Conservation (phyloP, 2,329 filamentous ascomycete species). For the Tothia fuscella region DNA sequence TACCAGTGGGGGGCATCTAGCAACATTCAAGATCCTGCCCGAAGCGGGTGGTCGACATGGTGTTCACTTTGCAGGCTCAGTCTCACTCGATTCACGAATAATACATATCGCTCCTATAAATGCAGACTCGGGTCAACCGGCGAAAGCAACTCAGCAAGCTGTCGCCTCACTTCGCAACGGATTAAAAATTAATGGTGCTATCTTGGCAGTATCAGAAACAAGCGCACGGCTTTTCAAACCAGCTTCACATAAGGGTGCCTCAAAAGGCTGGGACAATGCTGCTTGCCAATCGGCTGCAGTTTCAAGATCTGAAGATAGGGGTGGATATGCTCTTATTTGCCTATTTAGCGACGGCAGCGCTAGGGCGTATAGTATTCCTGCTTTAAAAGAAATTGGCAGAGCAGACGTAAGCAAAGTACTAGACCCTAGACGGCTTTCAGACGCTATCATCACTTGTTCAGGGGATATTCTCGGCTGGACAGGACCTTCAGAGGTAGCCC, state of each 20-base stretch:
- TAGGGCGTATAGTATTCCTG: constrained; percentile 77
- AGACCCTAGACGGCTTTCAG: constrained; percentile 59
- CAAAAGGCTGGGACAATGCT: constrained; percentile 74
- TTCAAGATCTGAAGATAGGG: constrained; percentile 49
- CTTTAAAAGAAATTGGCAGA: constrained; percentile 69
- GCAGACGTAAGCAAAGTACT: constrained; percentile 52
- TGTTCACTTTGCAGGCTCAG: constrained; percentile 57
- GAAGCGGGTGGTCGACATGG: constrained; percentile 56
- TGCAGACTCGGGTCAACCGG: constrained; percentile 62
- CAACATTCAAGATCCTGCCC: constrained; percentile 84
- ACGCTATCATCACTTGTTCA: constrained; percentile 59
- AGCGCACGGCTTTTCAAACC: constrained; percentile 85
- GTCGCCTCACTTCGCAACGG: constrained; percentile 71
- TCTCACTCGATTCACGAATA: constrained; percentile 53
- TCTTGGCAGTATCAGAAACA: constrained; percentile 62
- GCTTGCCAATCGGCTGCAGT: constrained; percentile 74
- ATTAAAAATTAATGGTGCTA: constrained; percentile 59
- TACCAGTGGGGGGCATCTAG: constrained; percentile 70
- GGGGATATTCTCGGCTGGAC: constrained; percentile 83
- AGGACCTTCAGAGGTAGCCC: constrained; percentile 71
- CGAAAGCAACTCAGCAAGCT: constrained; percentile 59
- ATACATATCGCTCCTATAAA: constrained; percentile 71
- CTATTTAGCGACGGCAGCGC: constrained; percentile 74
- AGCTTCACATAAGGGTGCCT: constrained; percentile 74
- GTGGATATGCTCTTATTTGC: constrained; percentile 68